Conservation (phyloP, 305 asterid genomes). For the Rubia tinctorum region DNA sequence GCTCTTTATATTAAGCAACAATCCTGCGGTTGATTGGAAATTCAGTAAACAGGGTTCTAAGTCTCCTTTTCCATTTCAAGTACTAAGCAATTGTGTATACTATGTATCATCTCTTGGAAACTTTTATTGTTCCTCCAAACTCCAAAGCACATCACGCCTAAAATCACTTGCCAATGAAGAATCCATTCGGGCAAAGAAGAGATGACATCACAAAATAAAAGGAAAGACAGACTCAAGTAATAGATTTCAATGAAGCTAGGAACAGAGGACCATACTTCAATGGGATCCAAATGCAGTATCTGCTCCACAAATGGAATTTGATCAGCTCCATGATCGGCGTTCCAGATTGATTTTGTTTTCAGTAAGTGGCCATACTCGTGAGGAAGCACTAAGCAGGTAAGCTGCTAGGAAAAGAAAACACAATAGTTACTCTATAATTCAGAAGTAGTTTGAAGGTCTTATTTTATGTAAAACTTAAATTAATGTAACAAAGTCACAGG, state of each 20-base stretch:
- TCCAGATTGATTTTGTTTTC: conserved; percentile 83
- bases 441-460: not conserved
- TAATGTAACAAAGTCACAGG: conserved; percentile 7
- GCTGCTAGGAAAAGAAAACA: conserved; percentile 44
- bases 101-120: not conserved
- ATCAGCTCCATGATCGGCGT: conserved; percentile 59
- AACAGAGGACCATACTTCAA: conserved; percentile 55
- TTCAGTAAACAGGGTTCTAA: not conserved
- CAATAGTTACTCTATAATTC: conserved; percentile 19
- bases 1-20: not conserved
- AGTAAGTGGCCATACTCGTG: conserved; percentile 55
- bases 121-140: not conserved
- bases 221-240: not conserved
- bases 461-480: not conserved
- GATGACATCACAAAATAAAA: not conserved
- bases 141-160: not conserved
- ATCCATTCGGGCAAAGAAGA: not conserved
- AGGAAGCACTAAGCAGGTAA: conserved; percentile 87
- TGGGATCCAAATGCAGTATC: conserved; percentile 77
- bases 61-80: not conserved
- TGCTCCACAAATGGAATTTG: conserved; percentile 70
- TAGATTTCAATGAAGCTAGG: not conserved
- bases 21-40: not conserved
- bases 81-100: too few relatives aligned
- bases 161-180: not conserved